Evolutionary conservation across 1,139 yeast species (phyloP).

Genomic region (Pneumocystis murina): DNA sequence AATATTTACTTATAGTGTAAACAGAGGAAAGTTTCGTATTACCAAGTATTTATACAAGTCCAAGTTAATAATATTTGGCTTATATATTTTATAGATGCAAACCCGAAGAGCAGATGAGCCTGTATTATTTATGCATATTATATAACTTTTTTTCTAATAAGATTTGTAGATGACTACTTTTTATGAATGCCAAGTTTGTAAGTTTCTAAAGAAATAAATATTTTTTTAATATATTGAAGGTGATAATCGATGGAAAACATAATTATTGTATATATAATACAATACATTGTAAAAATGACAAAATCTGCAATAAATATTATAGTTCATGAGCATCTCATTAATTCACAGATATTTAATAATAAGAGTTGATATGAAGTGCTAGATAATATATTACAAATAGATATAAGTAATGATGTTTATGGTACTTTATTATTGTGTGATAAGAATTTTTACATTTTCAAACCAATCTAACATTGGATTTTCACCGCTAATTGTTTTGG

Average conservation of each 20-base stretch:
- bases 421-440: conserved; percentile 19
- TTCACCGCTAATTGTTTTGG: conserved; percentile 63
- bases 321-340: not conserved
- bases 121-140: conserved; percentile 22
- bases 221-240: not conserved
- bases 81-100: conserved; percentile 38
- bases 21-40: conserved; percentile 88
- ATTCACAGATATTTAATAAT: not conserved
- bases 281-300: not conserved
- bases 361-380: not conserved
- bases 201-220: not conserved
- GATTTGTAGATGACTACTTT: not conserved
- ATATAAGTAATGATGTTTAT: not conserved
- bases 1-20: conserved; percentile 43
- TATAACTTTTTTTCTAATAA: not conserved
- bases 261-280: not conserved
- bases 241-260: not conserved
- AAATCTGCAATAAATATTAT: not conserved
- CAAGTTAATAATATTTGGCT: not conserved
- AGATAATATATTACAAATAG: not conserved
- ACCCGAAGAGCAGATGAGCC: conserved; percentile 98
- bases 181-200: not conserved
- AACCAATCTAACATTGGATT: conserved; percentile 79
- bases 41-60: conserved; percentile 33
- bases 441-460: conserved; percentile 61